Evolutionary conservation across 1,284 basidiomycete genomes (phyloP).

Genomic region (Naganishia cerealis): DNA sequence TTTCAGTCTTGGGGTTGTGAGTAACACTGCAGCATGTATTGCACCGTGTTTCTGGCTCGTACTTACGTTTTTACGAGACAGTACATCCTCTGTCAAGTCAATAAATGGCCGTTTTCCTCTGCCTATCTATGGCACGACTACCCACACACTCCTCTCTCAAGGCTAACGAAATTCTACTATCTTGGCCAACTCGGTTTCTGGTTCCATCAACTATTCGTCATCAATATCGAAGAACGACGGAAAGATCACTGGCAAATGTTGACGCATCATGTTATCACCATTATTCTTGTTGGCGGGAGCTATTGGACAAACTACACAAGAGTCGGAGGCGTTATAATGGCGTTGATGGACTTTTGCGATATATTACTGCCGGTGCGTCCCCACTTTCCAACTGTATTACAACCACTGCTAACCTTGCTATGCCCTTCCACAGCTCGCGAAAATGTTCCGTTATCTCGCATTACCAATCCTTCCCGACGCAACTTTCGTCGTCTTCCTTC

Average conservation of each 20-base stretch:
- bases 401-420: neutral
- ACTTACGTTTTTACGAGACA: slow-evolving; percentile 47
- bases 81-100: slow-evolving; percentile 75
- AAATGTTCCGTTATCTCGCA: slow-evolving; percentile 85
- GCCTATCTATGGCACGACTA: slow-evolving; percentile 76
- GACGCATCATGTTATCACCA: slow-evolving; percentile 87
- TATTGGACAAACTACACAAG: slow-evolving; percentile 83
- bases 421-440: slow-evolving; percentile 65
- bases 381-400: neutral
- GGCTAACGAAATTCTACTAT: slow-evolving; percentile 84
- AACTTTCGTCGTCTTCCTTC: slow-evolving; percentile 75
- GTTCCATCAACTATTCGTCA: slow-evolving; percentile 82
- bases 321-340: slow-evolving; percentile 81
- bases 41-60: neutral
- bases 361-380: slow-evolving; percentile 75
- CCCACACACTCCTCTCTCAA: slow-evolving; percentile 75
- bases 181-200: slow-evolving; percentile 90
- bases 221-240: slow-evolving; percentile 88
- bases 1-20: slow-evolving; percentile 77
- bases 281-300: slow-evolving; percentile 71
- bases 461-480: slow-evolving; percentile 69
- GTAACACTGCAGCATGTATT: slow-evolving; percentile 51
- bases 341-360: slow-evolving; percentile 91
- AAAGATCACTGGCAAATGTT: slow-evolving; percentile 97
- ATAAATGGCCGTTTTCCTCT: slow-evolving; percentile 68